Conservation (phyloP, 164 flowering plant species). For the Stephania yunnanensis region DNA sequence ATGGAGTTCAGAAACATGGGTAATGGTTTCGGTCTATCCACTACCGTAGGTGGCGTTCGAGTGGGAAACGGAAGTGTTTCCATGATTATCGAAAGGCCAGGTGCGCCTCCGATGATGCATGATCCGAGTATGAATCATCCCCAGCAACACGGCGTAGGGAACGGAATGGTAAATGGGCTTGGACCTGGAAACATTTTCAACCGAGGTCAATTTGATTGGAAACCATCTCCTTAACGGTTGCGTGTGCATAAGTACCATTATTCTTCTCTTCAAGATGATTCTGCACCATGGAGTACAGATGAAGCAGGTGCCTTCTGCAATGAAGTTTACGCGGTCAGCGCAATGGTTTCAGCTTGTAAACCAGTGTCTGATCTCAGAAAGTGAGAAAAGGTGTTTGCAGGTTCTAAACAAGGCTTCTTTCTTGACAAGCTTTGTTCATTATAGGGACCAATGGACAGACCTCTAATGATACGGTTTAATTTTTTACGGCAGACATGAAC, state of each 20-base stretch:
- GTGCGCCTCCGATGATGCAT: not conserved
- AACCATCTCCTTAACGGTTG: not conserved
- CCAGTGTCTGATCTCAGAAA: not conserved
- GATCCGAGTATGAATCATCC: not conserved
- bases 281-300: not conserved
- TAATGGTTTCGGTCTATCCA: not conserved
- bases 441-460: not conserved
- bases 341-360: conserved; percentile 1
- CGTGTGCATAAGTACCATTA: not conserved
- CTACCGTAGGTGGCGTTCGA: not conserved
- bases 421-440: not conserved
- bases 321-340: not conserved
- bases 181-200: not conserved
- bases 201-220: not conserved
- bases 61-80: not conserved
- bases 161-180: not conserved
- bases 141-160: not conserved
- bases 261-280: not conserved
- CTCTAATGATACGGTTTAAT: not conserved
- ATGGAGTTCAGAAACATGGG: conserved; percentile 1
- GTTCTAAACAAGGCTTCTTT: not conserved
- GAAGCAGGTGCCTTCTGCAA: not conserved
- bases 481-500: not conserved
- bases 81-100: not conserved
- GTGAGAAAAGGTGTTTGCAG: not conserved